Percentiles rank a stretch among this genome's conserved stretches.
Evolutionary conservation across 495 filamentous ascomycete genomes (phyloP).

Genomic region (Cercophora samala): DNA sequence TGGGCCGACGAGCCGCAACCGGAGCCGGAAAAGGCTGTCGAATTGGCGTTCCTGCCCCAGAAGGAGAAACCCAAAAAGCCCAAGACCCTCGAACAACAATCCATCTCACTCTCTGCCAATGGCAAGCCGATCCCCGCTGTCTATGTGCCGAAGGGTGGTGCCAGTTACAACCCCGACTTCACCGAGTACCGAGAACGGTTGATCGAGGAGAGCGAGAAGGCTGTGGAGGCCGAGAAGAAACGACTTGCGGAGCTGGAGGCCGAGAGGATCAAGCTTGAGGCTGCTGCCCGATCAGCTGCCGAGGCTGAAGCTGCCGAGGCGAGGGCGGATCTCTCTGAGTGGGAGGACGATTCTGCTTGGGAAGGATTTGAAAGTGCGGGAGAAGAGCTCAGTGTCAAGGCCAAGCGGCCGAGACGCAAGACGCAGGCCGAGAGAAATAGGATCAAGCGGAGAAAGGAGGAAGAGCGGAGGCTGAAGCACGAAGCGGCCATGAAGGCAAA

Average conservation of each 20-base stretch:
- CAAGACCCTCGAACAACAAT: constrained; percentile 67
- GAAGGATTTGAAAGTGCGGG: constrained; percentile 70
- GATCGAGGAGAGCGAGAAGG: constrained; percentile 68
- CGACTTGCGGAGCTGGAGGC: constrained; percentile 64
- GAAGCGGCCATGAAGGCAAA: constrained; percentile 68
- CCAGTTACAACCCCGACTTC: constrained; percentile 87
- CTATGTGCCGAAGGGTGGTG: constrained; percentile 69
- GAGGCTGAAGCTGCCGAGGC: constrained; percentile 64
- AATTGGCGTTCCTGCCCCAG: constrained; percentile 55
- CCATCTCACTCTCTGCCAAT: constrained; percentile 73
- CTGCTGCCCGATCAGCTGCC: constrained; percentile 52
- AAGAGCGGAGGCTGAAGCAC: constrained; percentile 67
- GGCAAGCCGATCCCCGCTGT: constrained; percentile 78
- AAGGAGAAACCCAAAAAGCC: constrained; percentile 66
- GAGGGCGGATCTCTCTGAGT: constrained; percentile 63
- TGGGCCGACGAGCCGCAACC: constrained; percentile 57
- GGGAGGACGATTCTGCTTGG: constrained; percentile 84
- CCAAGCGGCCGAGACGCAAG: constrained; percentile 76
- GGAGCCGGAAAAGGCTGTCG: constrained; percentile 46
- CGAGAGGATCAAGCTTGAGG: constrained; percentile 53
- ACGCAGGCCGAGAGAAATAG: constrained; percentile 82
- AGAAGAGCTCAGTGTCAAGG: constrained; percentile 61
- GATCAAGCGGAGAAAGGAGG: constrained; percentile 80
- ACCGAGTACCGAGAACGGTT: constrained; percentile 77
- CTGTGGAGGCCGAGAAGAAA: constrained; percentile 73